Base-by-base conservation (phyloP, 1,284 basidiomycete genomes). In the Cryptococcus floricola region DNA sequence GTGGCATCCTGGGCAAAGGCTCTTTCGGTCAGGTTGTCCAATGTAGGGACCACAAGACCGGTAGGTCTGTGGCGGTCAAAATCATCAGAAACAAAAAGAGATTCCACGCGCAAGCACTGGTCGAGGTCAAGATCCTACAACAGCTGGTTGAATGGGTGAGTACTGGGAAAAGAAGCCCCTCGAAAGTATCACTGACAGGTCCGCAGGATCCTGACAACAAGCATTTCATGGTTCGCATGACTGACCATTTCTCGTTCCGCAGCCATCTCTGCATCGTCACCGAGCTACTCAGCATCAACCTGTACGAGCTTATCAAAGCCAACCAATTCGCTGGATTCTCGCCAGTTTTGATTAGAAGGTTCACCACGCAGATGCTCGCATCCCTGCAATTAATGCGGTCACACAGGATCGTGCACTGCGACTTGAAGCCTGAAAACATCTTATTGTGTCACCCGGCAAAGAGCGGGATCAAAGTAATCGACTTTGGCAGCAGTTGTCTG, bases 61-160 rank as follows among this genome's bases (percentile, higher is more conserved):
- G 96, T 13, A 84, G 91, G 65, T 94, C 91, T 34, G 91, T 98
- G 16, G 96, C 96, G 6, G 87, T 99, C 81, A 99, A 99, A 82
- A 96, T 99, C 65, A 98, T 99, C 67, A 86, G 96, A 39, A 98
- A 98, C 81, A 98, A 98, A 83, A 98, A 98, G 78, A 83, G 96
- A 45, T 98, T 98, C 82, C 95, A 98, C 74, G 91, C 97, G 68
- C 96, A 98, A 77, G 96, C 96, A 4, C 78, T 98, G 38, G 95
- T 98, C 19, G 96, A 98, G 79, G 96, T 98, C 77, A 97, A 97
- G 79, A 98, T 99, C 60, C 80, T 99, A 58, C 91, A 98, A 71
- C 97, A 91, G 73, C 81, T 98, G 66, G 85, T 89, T 48, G 92
- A 95, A 87, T 98, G 95, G 94, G 91, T 91, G 67, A 56, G 86